These are phyloP conservation scores for Blastobotrys parvus DNA, from an alignment of 805 yeast species.

Conservation along the genomic window DNA sequence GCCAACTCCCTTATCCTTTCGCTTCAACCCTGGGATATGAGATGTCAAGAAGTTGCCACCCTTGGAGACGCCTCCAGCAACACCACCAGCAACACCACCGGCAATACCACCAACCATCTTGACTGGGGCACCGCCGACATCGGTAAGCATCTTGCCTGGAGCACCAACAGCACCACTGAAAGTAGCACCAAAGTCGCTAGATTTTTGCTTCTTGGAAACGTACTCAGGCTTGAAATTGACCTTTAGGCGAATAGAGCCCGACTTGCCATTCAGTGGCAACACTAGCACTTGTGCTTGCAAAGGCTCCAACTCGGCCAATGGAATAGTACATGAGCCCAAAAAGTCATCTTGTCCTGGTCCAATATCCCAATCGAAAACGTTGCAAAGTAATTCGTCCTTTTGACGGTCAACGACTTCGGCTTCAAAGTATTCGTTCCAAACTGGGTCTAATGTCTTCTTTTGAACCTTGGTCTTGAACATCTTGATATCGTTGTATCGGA, in stretches of 20 bases:
- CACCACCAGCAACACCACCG: slow-evolving; percentile 31
- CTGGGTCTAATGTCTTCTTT: slow-evolving; percentile 87
- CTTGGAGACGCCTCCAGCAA: slow-evolving; percentile 30
- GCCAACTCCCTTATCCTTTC: slow-evolving; percentile 28
- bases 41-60: slow-evolving; percentile 23
- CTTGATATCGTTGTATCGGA: slow-evolving; percentile 55
- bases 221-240: slow-evolving; percentile 65
- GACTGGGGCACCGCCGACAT: slow-evolving; percentile 42
- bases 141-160: slow-evolving; percentile 36
- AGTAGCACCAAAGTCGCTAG: slow-evolving; percentile 12
- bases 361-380: slow-evolving; percentile 85
- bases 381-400: slow-evolving; percentile 48
- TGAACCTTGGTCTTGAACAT: slow-evolving; percentile 68
- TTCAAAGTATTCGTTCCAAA: slow-evolving; percentile 66
- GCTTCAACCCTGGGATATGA: slow-evolving; percentile 30
- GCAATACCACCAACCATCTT: slow-evolving; percentile 37
- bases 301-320: slow-evolving; percentile 55
- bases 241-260: slow-evolving; percentile 53
- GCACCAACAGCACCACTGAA: slow-evolving; percentile 21
- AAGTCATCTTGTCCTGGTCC: slow-evolving; percentile 81
- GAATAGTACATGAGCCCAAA: slow-evolving; percentile 57
- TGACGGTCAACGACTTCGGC: slow-evolving; percentile 54
- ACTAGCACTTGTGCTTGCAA: slow-evolving; percentile 42
- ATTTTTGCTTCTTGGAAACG: slow-evolving; percentile 29
- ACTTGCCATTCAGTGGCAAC: slow-evolving; percentile 44